These are phyloP conservation scores for Mycena metata DNA, from an alignment of 768 basidiomycete species.

Conservation along the genomic window DNA sequence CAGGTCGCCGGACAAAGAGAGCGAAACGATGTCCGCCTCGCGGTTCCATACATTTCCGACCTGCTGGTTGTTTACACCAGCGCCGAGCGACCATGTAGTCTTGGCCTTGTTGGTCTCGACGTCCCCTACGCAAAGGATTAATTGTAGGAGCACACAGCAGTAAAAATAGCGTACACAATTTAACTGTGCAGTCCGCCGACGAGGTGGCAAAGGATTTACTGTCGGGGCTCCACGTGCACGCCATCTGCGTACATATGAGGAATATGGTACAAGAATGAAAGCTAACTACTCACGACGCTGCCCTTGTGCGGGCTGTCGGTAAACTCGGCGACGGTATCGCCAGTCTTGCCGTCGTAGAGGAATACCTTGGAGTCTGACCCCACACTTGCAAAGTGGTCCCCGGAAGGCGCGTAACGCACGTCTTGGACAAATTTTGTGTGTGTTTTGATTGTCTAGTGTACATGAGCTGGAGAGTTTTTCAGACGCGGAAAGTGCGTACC, in stretches of 20 bases:
- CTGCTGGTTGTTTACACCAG: constrained; percentile 86
- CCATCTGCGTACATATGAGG: constrained; percentile 60
- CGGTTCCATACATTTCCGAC: constrained; percentile 90
- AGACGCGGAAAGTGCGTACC: constrained; percentile 49
- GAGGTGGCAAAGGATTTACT: constrained; percentile 83
- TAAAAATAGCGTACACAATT: constrained; percentile 72
- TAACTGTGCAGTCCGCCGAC: constrained; percentile 89
- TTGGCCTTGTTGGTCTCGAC: constrained; percentile 76
- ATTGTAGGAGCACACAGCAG: background rate
- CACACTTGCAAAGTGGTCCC: constrained; percentile 87
- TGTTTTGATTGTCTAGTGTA: constrained; percentile 78
- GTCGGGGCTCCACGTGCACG: constrained; percentile 84
- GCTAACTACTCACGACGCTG: constrained; percentile 69
- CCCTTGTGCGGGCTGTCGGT: constrained; percentile 80
- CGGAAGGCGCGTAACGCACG: constrained; percentile 84
- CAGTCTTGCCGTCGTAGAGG: constrained; percentile 91
- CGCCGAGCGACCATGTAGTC: constrained; percentile 79
- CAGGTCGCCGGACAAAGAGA: constrained; percentile 86
- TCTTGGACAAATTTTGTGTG: constrained; percentile 96
- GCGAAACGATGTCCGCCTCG: constrained; percentile 78
- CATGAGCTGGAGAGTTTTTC: constrained; percentile 3
- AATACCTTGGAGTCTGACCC: constrained; percentile 91
- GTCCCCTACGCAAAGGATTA: constrained; percentile 73
- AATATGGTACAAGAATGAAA: background rate
- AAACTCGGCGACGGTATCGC: constrained; percentile 81